Evolutionary conservation across 2,329 filamentous ascomycete genomes (phyloP), one percentile per base, ranked within the genome.

Genomic region (Neofusicoccum sp.): DNA sequence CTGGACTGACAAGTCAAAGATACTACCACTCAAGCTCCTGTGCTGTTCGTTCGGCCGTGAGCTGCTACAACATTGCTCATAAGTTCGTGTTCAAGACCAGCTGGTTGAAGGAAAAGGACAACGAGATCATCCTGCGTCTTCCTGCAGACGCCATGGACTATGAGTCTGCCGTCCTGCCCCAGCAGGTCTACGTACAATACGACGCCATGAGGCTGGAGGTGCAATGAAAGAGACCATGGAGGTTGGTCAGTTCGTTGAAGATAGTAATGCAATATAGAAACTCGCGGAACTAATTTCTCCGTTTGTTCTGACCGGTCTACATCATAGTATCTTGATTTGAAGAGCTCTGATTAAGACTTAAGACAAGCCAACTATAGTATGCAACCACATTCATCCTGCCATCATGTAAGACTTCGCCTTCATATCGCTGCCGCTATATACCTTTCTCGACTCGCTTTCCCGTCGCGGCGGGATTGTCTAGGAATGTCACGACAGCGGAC

Each of bases 141-240:
- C 86, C 86, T 9, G 82, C 77, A 48, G 84, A 86, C 49, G 85
- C 80, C 1, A 87, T 82, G 3, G 78, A 86, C 65, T 80, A 81
- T 14, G 84, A 87, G 72, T 80, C 79, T 31, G 85, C 86, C 0
- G 54, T 87, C 7, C 65, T 87, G 60, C 79, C 84, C 0, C 72
- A 73, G 44, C 79, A 78, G 0, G 76, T 85, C 0, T 88, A 88
- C 70, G 80, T 88, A 5, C 85, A 88, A 74, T 88, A 89, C 64
- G 86, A 88, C 73, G 85, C 86, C 2, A 66, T 88, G 68, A 76
- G 85, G 54, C 66, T 88, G 48, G 86, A 88, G 67, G 68, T 88
- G 28, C 69, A 70, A 59, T 81, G n/a, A 40, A 38, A 38, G n/a
- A n/a, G n/a, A n/a, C n/a, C n/a, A n/a, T n/a, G n/a, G 14, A 38